Evolutionary conservation across 805 yeast species (phyloP).

Genomic region (Torulaspora microellipsoides): DNA sequence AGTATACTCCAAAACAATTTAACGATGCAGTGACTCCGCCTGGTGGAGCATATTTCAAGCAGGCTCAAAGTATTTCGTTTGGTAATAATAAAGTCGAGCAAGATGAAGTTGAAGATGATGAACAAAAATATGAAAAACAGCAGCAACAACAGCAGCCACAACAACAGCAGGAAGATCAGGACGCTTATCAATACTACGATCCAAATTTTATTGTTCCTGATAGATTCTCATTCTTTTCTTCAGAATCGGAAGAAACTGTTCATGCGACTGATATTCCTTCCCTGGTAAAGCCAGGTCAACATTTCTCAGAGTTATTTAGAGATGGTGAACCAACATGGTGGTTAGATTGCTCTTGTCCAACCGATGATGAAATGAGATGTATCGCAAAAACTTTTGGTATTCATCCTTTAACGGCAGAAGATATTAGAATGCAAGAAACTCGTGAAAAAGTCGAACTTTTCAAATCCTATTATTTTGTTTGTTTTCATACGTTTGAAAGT

Average conservation of each 20-base stretch:
- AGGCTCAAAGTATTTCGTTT: slow-evolving; percentile 36
- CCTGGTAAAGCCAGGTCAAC: slow-evolving; percentile 57
- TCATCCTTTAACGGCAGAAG: slow-evolving; percentile 97
- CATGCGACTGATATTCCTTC: slow-evolving; percentile 87
- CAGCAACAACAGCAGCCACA: background rate
- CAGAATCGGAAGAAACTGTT: slow-evolving; percentile 79
- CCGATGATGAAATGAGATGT: slow-evolving; percentile 91
- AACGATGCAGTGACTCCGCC: background rate
- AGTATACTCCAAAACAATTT: slow-evolving; percentile 49
- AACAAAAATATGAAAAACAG: slow-evolving; percentile 5
- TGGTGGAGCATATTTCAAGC: background rate
- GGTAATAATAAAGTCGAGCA: slow-evolving; percentile 38
- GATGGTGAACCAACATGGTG: slow-evolving; percentile 85
- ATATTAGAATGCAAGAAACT: slow-evolving; percentile 91
- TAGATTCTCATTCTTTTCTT: slow-evolving; percentile 76
- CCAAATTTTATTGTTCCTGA: slow-evolving; percentile 48
- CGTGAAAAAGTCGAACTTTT: slow-evolving; percentile 96
- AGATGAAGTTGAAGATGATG: slow-evolving; percentile 10
- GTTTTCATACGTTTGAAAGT: slow-evolving; percentile 93
- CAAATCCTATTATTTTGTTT: slow-evolving; percentile 84
- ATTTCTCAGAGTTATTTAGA: slow-evolving; percentile 65
- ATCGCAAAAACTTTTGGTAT: slow-evolving; percentile 91
- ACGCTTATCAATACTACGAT: slow-evolving; percentile 1
- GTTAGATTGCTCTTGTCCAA: slow-evolving; percentile 91
- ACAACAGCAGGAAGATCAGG: background rate